Evolutionary conservation across 768 basidiomycete genomes (phyloP).

Genomic region (Tylopilus subfusipes): DNA sequence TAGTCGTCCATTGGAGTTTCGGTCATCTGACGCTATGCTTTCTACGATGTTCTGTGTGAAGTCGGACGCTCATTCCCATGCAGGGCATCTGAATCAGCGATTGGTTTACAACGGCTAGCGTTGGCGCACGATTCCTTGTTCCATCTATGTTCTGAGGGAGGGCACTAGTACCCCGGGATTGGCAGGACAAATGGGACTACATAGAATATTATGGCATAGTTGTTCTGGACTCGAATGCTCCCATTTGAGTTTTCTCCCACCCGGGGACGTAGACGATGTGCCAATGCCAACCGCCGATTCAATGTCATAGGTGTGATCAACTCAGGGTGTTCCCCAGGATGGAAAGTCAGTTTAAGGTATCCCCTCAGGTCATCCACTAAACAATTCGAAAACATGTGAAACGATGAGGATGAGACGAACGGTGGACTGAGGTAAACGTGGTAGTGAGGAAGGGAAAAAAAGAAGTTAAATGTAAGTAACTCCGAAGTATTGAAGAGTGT

Average conservation of each 20-base stretch:
- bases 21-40: background rate
- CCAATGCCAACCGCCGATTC: background rate
- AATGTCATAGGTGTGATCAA: background rate
- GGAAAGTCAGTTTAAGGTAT: constrained; percentile 1
- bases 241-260: background rate
- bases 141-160: too few relatives aligned
- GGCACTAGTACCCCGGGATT: background rate
- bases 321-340: background rate
- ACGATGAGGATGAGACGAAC: background rate
- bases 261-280: background rate
- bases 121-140: background rate
- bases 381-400: constrained; percentile 10
- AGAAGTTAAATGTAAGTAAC: background rate
- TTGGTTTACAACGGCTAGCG: background rate
- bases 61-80: background rate
- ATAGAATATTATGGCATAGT: background rate
- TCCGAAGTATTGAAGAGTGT: background rate
- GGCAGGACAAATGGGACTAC: background rate
- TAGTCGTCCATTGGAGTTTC: background rate
- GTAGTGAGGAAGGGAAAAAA: background rate
- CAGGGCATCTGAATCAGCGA: background rate
- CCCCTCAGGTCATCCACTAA: constrained; percentile 14
- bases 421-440: constrained; percentile 5
- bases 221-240: background rate
- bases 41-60: background rate